A percentile compares a stretch with the other conserved stretches of the same genome.
phyloP scores from a whole-genome alignment of 2,329 filamentous ascomycete genomes.

The Aspergillus niger region DNA sequence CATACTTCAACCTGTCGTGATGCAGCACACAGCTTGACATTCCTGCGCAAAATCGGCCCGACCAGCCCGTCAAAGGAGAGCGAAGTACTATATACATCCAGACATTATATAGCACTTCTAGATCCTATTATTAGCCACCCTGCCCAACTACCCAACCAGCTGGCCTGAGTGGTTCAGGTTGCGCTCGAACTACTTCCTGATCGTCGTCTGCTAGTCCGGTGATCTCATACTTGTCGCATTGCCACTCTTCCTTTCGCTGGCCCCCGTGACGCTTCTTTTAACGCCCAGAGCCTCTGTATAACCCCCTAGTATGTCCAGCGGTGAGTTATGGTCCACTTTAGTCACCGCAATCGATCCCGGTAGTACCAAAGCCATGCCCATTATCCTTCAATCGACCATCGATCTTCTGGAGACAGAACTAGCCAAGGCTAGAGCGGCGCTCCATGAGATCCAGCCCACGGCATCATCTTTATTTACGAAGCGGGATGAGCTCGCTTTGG shows the following conservation, averaged over 20 bases:
- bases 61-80: not conserved
- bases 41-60: no score
- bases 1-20: no score
- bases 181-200: not conserved
- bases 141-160: not conserved
- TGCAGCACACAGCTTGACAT: no score
- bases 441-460: conserved; percentile 44
- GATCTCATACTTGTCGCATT: conserved; percentile 2
- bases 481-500: conserved; percentile 40
- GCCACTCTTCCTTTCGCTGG: not conserved
- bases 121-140: not conserved
- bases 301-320: conserved; percentile 35
- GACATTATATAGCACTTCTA: no score
- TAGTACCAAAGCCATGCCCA: conserved; percentile 41
- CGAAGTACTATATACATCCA: not conserved
- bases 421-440: conserved; percentile 43
- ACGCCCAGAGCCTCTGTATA: not conserved
- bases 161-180: not conserved
- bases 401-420: conserved; percentile 45
- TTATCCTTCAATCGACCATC: conserved; percentile 45
- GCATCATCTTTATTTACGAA: conserved; percentile 28
- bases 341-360: conserved; percentile 41
- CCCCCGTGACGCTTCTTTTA: not conserved
- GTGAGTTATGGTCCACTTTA: conserved; percentile 40
- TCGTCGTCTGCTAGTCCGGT: not conserved